These are phyloP conservation scores for Sesbania bispinosa DNA, from an alignment of 306 rosid genomes.

Conservation along the genomic window DNA sequence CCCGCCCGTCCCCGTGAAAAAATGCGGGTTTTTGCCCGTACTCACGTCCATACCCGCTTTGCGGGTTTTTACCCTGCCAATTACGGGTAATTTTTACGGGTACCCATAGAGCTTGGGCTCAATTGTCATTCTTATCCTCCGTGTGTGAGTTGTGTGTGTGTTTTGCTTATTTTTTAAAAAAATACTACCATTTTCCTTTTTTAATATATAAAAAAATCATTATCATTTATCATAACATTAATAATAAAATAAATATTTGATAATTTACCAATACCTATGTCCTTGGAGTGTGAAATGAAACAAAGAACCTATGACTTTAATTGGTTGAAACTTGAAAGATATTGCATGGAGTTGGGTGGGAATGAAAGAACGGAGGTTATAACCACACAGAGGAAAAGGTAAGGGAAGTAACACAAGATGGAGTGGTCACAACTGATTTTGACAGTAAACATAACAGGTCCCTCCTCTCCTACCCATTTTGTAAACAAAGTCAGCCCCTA, in stretches of 20 bases:
- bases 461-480: neutral
- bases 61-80: too few species aligned
- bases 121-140: too few species aligned
- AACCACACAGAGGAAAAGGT: neutral
- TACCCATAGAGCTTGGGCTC: too few species aligned
- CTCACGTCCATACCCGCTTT: too few species aligned
- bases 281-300: neutral
- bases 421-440: neutral
- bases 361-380: neutral
- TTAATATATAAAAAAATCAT: neutral
- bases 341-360: neutral
- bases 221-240: neutral
- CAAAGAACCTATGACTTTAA: neutral
- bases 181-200: neutral
- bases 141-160: neutral
- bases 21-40: too few species aligned
- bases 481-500: neutral
- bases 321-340: neutral
- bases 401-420: neutral
- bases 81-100: too few species aligned
- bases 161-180: neutral
- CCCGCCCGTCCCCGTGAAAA: too few species aligned
- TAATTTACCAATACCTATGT: neutral
- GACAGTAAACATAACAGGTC: neutral
- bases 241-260: neutral